Evolutionary conservation across 2,329 filamentous ascomycete species (phyloP), one percentile per base, ranked within the genome.

Genomic region (Cladosporium cucumerinum): DNA sequence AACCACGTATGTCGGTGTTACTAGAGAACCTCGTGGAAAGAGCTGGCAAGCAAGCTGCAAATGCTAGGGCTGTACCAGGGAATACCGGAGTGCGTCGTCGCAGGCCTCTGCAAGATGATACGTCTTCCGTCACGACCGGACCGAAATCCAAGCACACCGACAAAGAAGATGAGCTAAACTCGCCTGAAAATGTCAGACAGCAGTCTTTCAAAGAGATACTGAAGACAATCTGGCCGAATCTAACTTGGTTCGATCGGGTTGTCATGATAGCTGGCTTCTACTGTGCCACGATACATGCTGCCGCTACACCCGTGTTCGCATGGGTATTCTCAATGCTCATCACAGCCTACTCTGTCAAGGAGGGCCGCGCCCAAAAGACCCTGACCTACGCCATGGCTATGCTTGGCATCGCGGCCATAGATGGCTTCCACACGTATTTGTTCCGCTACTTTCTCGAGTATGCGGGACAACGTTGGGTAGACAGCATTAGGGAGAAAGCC

Each of bases 401-500:
- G 5, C 78, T 94, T 0, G 84, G 82, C 0, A 82, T 97, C 5
- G 88, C 92, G 0, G 70, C 87, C 14, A 72, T 84, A 0, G 92
- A 96, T 69, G 89, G 87, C 0, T 51, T 86, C 1, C 82, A 87
- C 16, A 86, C 84, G 0, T 94, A 89, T 48, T 74, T 83, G 0
- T 86, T 88, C 66, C 87, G 90, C 43, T 93, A 89, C 72, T 78
- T 91, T 10, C 82, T 96, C 6, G 92, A 96, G 68, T 79, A 81
- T 28, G 86, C 84, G 14, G 91, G 86, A 1, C 90, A 96, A 72
- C 75, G 83, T 0, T 98, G 94, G 94, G 83, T 93, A 16, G 87
- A 94, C 70, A 77, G 78, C 0, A 81, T 96, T 11, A 89, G 93
- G 1, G 79, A 82, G 1, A 83, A 88, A 73, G 89, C 91, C 0